Evolutionary conservation across 2,329 filamentous ascomycete genomes (phyloP), one percentile per base, ranked within the genome.

Genomic region (Oidium heveae): DNA sequence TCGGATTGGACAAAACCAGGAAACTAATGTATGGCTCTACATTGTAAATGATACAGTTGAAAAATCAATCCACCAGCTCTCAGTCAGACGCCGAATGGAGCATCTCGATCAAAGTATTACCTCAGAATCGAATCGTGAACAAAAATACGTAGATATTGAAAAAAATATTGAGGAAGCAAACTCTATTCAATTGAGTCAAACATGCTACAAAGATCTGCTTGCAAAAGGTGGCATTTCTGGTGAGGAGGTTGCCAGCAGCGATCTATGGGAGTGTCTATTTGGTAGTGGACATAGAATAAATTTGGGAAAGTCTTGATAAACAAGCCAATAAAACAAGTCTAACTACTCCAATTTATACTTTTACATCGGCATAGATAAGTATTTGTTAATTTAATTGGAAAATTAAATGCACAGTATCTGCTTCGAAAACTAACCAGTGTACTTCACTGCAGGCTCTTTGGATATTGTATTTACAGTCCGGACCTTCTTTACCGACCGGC

Each of bases 1-100:
- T 65, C 79, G 91, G 37, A 98, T 98, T 58, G 91, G 91, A 0
- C 91, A 96, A 67, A 74, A 81, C 58, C 79, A 84, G 53, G 75
- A 84, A 59, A 98, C 91, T 0, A 94, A 86, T 0, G 87, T 96
- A 1, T 96, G 88, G 84, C 82, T 95, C 66, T 96, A 96, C 65
- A 74, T 96, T 2, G 77, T 95, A n/a, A 79, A 82, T 16, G 85
- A 84, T 53, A 94, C 89, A 0, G 86, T 96, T 0, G 91, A 98
- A 64, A 83, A 94, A 68, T 83, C 83, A 1, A 93, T 96, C 58
- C 87, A 96, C 68, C 79, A 88, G 56, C 75, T 95, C 36, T 91
- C 86, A 0, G 86, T 94, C 1, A 73, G 75, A 57, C 75, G 87
- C 32, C 79, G 89, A 3, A 70, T 94, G 61, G 78, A 82, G 55